Evolutionary conservation across 78 protist species (phyloP).

Genomic region (Protostelium mycophagum): DNA sequence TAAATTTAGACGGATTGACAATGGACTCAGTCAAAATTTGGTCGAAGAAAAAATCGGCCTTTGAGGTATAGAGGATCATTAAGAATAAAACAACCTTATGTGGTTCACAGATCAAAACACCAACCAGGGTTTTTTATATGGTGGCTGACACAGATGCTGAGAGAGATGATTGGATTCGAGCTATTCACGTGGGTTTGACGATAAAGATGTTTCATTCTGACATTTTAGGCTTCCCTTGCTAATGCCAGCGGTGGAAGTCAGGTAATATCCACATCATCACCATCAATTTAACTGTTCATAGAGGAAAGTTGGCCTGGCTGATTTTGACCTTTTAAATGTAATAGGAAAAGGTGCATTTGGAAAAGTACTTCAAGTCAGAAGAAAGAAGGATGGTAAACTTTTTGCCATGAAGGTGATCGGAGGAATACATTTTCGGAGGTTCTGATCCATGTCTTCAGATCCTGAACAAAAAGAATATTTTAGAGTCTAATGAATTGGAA

Average conservation of each 20-base stretch:
- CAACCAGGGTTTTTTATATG: constrained; percentile 41
- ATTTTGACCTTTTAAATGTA: constrained; percentile 70
- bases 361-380: constrained; percentile 78
- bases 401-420: constrained; percentile 64
- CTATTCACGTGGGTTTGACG: background rate
- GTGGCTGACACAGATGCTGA: constrained; percentile 34
- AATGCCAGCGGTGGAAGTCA: background rate
- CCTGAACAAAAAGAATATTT: constrained; percentile 38
- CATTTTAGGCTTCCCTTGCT: constrained; percentile 9
- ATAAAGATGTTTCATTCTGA: background rate
- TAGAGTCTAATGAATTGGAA: constrained; percentile 35
- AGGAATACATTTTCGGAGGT: background rate
- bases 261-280: background rate
- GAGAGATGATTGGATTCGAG: constrained; percentile 30
- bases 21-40: background rate
- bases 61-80: constrained; percentile 21
- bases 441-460: background rate
- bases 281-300: background rate
- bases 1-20: constrained; percentile 21
- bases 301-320: constrained; percentile 37
- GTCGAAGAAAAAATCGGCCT: constrained; percentile 47
- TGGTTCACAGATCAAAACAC: constrained; percentile 28
- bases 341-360: constrained; percentile 80
- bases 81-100: too few relatives aligned
- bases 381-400: constrained; percentile 53